Evolutionary conservation across 768 basidiomycete genomes (phyloP), one percentile per base, ranked within the genome.

Genomic region (Naematelia aurantialba): DNA sequence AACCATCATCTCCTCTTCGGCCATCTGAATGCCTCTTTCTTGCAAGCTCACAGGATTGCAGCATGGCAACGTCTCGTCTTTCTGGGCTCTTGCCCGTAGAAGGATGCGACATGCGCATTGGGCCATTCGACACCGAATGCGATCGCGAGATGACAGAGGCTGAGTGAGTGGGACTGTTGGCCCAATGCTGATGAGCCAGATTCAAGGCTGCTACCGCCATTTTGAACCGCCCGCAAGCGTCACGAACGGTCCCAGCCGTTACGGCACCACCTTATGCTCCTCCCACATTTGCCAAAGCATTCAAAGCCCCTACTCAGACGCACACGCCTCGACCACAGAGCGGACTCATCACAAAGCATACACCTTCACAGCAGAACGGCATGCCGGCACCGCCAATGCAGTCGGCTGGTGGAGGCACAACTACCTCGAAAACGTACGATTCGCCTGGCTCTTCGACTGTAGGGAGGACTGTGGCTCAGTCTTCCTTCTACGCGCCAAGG

Each of bases 61-160:
- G 70, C 29, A 66, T 68, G 61, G 70, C 31, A 4, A 55, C 30
- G 0, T 50, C 50, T 4, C 47, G 62, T 10, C 31, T 55, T 30
- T 39, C 61, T 42, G 55, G 68, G 12, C 61, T 60, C 17, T 29
- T 58, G 19, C 55, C 62, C 25, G 46, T 30, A 21, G 21, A 62
- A 19, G 73, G 73, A 31, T 59, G 61, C 12, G 72, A 72, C 42
- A 49, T 74, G 49, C 60, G 67, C n/a, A 63, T 76, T 2, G 75
- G 73, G 1, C 52, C 46, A 1, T 61, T 62, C 39, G 71, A 73
- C 17, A 47, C 61, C 10, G 61, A 65, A 29, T 60, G 70, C 1
- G 68, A 73, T 27, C 45, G 62, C 12, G 22, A 53, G 27, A 57
- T 73, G 4, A 47, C 63, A 1, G 46, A 52, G 14, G 58, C 60